A percentile compares a stretch with the other conserved stretches of the same genome.
Evolutionary conservation across 2,329 filamentous ascomycete genomes (phyloP).

Genomic region (Arthroderma sp.): DNA sequence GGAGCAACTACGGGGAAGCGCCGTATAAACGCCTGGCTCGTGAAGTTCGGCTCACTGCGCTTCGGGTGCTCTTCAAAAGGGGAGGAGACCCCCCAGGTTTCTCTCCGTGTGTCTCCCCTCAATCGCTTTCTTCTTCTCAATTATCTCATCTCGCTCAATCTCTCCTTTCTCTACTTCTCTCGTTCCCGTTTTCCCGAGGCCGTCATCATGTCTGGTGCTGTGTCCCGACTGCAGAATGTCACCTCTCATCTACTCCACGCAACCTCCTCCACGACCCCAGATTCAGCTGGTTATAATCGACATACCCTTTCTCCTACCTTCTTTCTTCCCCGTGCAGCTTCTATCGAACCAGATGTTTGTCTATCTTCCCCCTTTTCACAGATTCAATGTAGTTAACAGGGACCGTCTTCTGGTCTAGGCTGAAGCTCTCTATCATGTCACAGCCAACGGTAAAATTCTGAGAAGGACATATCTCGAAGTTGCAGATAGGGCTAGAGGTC

Average conservation of each 20-base stretch:
- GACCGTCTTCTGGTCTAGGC: constrained; percentile 33
- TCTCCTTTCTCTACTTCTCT: not conserved
- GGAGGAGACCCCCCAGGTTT: not conserved
- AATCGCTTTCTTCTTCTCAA: not conserved
- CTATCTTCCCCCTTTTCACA: not conserved
- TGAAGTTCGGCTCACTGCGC: too few relatives aligned
- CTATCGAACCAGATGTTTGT: constrained; percentile 65
- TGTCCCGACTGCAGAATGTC: constrained; percentile 18
- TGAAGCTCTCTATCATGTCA: constrained; percentile 73
- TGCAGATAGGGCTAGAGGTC: constrained; percentile 70
- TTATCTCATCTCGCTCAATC: not conserved
- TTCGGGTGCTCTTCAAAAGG: not conserved
- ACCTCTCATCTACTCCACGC: constrained; percentile 18
- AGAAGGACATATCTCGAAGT: constrained; percentile 68
- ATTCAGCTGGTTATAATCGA: constrained; percentile 25
- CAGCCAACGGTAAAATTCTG: constrained; percentile 59
- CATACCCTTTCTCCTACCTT: constrained; percentile 66
- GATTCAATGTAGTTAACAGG: not conserved
- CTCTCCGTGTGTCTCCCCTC: not conserved
- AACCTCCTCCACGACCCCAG: constrained; percentile 15
- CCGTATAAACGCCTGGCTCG: too few relatives aligned
- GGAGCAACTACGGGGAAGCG: too few relatives aligned
- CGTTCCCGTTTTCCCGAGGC: not conserved
- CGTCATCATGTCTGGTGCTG: constrained; percentile 17
- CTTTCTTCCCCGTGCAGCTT: constrained; percentile 73